Evolutionary conservation across 2,329 filamentous ascomycete genomes (phyloP), one percentile per base, ranked within the genome.

Genomic region (Xylariaceae sp.): DNA sequence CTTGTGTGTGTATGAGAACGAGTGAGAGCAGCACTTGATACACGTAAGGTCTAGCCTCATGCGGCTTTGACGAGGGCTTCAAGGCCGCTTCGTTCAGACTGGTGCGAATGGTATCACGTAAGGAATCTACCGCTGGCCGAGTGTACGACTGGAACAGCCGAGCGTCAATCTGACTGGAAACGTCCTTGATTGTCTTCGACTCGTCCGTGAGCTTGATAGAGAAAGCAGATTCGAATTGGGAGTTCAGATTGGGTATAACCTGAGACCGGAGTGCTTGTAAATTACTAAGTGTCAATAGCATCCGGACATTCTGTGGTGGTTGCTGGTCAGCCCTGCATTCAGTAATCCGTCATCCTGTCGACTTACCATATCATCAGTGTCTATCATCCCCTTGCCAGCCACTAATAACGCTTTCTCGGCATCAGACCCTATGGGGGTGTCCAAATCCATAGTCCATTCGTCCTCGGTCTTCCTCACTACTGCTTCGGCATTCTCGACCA

Each of bases 401-500:
- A 70, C 65, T 5, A 72, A 67, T 6, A 70, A 68, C 11, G 71
- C 67, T 11, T 67, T 66, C 26, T 70, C 65, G 9, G 65, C 67
- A 2, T 58, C 59, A 2, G 65, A 57, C 29, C 58, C 56, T 6
- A 74, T 69, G 39, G 73, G 71, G 5, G 70, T 68, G 11, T 80
- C 77, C 19, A 68, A 64, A 12, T 79, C 76, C 2, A 76, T 74
- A 0, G 75, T 79, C 81, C 81, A 84, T 54, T 83, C 80, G 56
- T 84, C 80, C 45, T 86, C 84, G 0, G 81, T 74, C 62, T 83
- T 84, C 62, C 85, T 82, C 11, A 84, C 71, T 2, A 85, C 80
- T 54, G 84, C 84, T 72, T 97, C 91, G 2, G 94, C 92, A 70
- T 96, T 97, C 72, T 97, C 94, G 1, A 99, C 91, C 84, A 99